phyloP scores from a whole-genome alignment of 2,329 filamentous ascomycete species.

The Colletotrichum truncatum region DNA sequence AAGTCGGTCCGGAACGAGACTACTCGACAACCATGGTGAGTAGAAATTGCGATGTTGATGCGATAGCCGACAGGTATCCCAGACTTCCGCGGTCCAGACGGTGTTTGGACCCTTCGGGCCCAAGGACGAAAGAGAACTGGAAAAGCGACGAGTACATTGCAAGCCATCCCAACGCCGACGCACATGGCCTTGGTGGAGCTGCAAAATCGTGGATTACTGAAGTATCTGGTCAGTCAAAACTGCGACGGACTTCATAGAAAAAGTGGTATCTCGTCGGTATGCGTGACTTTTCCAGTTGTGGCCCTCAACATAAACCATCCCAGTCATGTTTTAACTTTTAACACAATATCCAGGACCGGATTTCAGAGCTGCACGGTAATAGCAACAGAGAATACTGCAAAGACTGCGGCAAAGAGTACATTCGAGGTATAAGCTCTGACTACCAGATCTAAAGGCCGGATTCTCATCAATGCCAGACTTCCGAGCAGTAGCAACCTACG shows the following conservation, averaged over 20 bases:
- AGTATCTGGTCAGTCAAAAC: constrained; percentile 55
- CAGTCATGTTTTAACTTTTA: too few relatives aligned
- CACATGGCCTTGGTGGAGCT: constrained; percentile 58
- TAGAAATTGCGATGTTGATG: not conserved
- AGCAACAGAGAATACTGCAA: constrained; percentile 55
- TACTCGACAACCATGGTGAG: not conserved
- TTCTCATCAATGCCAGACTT: constrained; percentile 45
- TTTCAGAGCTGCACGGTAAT: constrained; percentile 58
- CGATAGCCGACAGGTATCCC: constrained; percentile 46
- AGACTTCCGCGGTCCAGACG: constrained; percentile 57
- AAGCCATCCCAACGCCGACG: constrained; percentile 53
- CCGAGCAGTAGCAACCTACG: constrained; percentile 52
- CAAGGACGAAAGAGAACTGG: constrained; percentile 46
- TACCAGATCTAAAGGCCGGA: not conserved
- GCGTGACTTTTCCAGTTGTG: too few relatives aligned
- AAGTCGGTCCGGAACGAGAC: not conserved
- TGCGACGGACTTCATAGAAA: constrained; percentile 54
- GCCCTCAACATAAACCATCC: too few relatives aligned
- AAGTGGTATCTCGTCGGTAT: constrained; percentile 56
- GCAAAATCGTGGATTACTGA: constrained; percentile 50
- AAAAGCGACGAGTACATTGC: constrained; percentile 46
- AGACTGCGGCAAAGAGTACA: constrained; percentile 55
- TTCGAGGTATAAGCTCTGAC: constrained; percentile 44
- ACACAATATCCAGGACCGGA: constrained; percentile 44
- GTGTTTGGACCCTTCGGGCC: constrained; percentile 54